A percentile compares a stretch with the other conserved stretches of the same genome.
Evolutionary conservation across 345 rosid genomes (phyloP).

Genomic region (Pseudoturritis turrita): DNA sequence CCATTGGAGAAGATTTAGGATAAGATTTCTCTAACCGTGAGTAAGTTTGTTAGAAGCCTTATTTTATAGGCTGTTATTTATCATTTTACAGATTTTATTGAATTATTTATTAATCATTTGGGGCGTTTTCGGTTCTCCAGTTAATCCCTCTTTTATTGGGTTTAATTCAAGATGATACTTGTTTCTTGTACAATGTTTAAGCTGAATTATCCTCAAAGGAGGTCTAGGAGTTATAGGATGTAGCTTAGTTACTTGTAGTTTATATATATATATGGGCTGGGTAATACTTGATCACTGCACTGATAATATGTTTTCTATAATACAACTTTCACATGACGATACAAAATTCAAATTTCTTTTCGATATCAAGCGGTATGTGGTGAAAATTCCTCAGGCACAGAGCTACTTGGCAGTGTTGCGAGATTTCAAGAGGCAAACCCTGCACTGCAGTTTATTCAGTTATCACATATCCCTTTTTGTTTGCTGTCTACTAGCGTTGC

Average conservation of each 20-base stretch:
- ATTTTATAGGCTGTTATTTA: too few relatives aligned
- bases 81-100: too few relatives aligned
- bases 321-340: not conserved
- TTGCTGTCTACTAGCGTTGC: constrained; percentile 95
- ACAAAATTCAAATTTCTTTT: not conserved
- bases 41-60: too few relatives aligned
- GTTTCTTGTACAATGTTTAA: too few relatives aligned
- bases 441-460: constrained; percentile 81
- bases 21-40: too few relatives aligned
- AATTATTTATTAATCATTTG: too few relatives aligned
- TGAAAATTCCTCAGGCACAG: not conserved
- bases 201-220: not conserved
- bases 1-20: too few relatives aligned
- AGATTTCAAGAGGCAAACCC: constrained; percentile 98
- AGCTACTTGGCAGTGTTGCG: constrained; percentile 69
- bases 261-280: not conserved
- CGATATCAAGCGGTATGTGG: not conserved
- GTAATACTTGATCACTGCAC: not conserved
- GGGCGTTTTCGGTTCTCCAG: too few relatives aligned
- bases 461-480: constrained; percentile 92
- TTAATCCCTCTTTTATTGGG: too few relatives aligned
- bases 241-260: not conserved
- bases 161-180: too few relatives aligned
- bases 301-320: not conserved
- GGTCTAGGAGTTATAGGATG: not conserved